Percentiles rank a stretch among this genome's conserved stretches.
These are phyloP conservation scores for Lyophyllum semitale DNA, from an alignment of 768 basidiomycete genomes.

Conservation along the genomic window DNA sequence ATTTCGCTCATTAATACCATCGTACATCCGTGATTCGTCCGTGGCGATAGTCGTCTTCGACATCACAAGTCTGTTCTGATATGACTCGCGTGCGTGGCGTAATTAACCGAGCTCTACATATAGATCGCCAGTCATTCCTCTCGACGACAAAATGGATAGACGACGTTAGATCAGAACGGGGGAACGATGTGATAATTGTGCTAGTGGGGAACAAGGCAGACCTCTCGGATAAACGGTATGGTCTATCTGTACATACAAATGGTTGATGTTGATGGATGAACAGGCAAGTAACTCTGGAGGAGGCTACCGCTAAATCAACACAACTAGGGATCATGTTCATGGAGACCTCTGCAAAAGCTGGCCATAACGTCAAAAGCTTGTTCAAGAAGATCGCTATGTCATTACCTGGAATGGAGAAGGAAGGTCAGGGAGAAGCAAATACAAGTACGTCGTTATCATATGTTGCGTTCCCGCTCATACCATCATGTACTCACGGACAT, in stretches of 20 bases:
- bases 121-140: conserved; percentile 96
- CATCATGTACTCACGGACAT: conserved; percentile 7
- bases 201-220: conserved; percentile 99
- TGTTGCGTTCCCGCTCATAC: background rate
- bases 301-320: conserved; percentile 89
- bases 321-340: conserved; percentile 97
- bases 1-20: conserved; percentile 95
- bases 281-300: conserved; percentile 99
- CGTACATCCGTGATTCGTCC: conserved; percentile 97
- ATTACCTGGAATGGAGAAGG: conserved; percentile 93
- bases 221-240: conserved; percentile 95
- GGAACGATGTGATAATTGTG: conserved; percentile 97
- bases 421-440: conserved; percentile 58
- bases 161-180: conserved; percentile 95
- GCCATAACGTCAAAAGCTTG: conserved; percentile 97
- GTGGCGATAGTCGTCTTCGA: conserved; percentile 99
- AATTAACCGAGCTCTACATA: conserved; percentile 4
- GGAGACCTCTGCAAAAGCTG: conserved; percentile 99
- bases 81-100: background rate
- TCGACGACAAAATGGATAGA: conserved; percentile 99
- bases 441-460: conserved; percentile 41
- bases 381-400: conserved; percentile 99
- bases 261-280: conserved; percentile 10
- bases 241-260: conserved; percentile 15
- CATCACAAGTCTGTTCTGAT: conserved; percentile 80